Base-by-base conservation (phyloP, 2,329 filamentous ascomycete species). In the Basipetospora sp. region DNA sequence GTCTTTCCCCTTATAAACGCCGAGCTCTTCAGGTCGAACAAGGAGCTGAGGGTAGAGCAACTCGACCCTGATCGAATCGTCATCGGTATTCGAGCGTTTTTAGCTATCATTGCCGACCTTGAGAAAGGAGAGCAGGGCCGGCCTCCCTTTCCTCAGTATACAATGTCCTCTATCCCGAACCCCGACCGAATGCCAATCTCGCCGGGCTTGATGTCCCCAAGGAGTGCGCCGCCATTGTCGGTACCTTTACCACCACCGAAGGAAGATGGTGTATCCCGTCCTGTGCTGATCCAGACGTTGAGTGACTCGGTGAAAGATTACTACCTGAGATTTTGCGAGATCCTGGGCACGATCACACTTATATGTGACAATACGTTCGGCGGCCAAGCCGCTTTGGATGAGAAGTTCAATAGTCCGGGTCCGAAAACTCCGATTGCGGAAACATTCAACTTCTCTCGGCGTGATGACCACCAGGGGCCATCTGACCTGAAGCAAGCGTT, bases 361-460 rank as follows among this genome's bases (percentile, higher is more conserved):
- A 79, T 96, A 25, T 98, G 90, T 57, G 90, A 98, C 55, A 90
- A 94, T 49, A 82, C 88, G 0, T 98, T 98, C 60, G 92, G 90
- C 36, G 90, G 90, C 1, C 90, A 98, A 60, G 90, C 88, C 22
- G 84, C 85, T 0, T 59, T 96, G 34, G 90, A 98, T 51, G 92
- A 98, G 56, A 96, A 94, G 52, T 94, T 96, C 53, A 82, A 73
- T 43, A 77, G 80, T 32, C 74, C 81, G 8, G 81, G 82, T 0
- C 87, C 90, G 0, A 96, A 96, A 56, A 98, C 90, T 0, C 90
- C 92, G 2, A 88, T 96, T 47, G 71, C 87, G 1, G 90, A 96
- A 42, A 87, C 86, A 0, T 98, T 98, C 56, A 88, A 81, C 45
- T 94, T 98, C 53, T 69, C 77, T 20, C 74, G 85, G 39, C 78